phyloP scores from a whole-genome alignment of 805 yeast genomes.

The Blastobotrys parvus region DNA sequence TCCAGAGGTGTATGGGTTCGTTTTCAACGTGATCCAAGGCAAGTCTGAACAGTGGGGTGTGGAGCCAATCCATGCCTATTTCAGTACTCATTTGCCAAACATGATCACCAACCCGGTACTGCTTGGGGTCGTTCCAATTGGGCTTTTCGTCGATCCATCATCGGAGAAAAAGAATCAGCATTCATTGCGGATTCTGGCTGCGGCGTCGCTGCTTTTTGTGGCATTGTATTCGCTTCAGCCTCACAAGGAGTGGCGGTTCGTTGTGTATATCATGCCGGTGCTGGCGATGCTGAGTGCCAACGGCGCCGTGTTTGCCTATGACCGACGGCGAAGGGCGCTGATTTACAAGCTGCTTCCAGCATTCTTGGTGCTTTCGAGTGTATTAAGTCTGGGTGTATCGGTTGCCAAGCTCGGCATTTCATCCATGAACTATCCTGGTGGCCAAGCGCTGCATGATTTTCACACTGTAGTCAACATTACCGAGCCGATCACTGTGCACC shows the following conservation, averaged over 20 bases:
- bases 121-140: conserved; percentile 34
- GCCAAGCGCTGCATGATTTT: conserved; percentile 52
- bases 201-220: conserved; percentile 50
- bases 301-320: conserved; percentile 32
- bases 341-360: conserved; percentile 11
- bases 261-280: conserved; percentile 66
- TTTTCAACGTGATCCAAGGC: conserved; percentile 71
- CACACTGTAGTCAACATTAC: conserved; percentile 32
- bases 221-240: conserved; percentile 67
- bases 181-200: conserved; percentile 37
- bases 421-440: conserved; percentile 82
- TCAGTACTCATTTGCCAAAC: conserved; percentile 43
- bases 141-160: conserved; percentile 34
- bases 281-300: conserved; percentile 56
- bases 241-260: conserved; percentile 92
- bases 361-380: conserved; percentile 26
- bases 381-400: conserved; percentile 35
- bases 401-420: conserved; percentile 53
- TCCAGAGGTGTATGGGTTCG: conserved; percentile 69
- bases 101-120: conserved; percentile 28
- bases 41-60: conserved; percentile 76
- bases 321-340: conserved; percentile 8
- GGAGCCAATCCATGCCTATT: conserved; percentile 67
- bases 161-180: too few relatives aligned
- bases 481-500: conserved; percentile 39